Percentiles rank a stretch among this genome's conserved stretches.
Conservation (phyloP, 2,329 filamentous ascomycete species). For the Biscogniauxia marginata region DNA sequence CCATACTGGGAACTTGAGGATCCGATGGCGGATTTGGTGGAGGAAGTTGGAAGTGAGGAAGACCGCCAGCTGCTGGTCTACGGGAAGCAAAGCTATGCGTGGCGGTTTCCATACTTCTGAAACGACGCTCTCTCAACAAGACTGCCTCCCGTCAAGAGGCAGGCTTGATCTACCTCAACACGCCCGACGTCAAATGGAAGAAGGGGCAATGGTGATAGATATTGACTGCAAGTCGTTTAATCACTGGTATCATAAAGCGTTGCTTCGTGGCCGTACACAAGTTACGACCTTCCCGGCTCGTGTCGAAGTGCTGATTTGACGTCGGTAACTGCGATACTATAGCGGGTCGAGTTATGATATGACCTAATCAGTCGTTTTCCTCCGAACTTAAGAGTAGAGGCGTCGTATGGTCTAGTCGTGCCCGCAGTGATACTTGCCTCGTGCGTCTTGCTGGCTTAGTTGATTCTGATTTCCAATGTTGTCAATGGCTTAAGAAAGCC, state of each 20-base stretch:
- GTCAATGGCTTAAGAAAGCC: slow-evolving; percentile 5
- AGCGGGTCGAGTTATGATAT: background rate
- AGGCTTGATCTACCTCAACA: background rate
- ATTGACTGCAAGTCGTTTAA: background rate
- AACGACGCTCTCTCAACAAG: slow-evolving; percentile 7
- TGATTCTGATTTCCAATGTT: background rate
- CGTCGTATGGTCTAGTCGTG: background rate
- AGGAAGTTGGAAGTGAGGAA: slow-evolving; percentile 48
- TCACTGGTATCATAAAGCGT: background rate
- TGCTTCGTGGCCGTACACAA: background rate
- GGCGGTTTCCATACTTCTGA: slow-evolving; percentile 29
- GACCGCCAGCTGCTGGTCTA: slow-evolving; percentile 65
- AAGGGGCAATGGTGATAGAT: background rate
- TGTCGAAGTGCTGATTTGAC: background rate
- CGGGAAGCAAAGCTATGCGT: slow-evolving; percentile 63
- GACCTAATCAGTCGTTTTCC: background rate
- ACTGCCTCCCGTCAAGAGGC: background rate
- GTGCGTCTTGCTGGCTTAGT: background rate
- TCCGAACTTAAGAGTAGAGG: background rate
- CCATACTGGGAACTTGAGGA: slow-evolving; percentile 36
- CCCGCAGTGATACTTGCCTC: background rate
- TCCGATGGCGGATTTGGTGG: slow-evolving; percentile 34
- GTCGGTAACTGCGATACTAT: background rate
- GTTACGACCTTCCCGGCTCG: background rate
- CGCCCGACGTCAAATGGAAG: background rate